Base-by-base conservation (phyloP, 805 yeast genomes). In the Hanseniaspora taiwanica region DNA sequence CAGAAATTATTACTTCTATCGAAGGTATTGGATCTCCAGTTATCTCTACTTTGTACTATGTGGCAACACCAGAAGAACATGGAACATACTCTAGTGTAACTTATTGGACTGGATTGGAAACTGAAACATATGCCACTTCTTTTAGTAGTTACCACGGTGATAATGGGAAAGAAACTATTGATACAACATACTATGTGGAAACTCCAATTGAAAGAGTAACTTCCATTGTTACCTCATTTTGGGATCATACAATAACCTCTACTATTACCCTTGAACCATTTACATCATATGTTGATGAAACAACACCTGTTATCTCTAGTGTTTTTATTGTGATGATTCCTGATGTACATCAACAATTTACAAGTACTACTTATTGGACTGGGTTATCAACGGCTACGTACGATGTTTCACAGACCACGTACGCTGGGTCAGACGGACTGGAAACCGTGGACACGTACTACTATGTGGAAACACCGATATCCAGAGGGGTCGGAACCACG, bases 281-380 rank as follows among this genome's bases (percentile, higher is more conserved):
- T n/a, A 39, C 42, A 13, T 9, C 6, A 19, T 27, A 20, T 21
- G 35, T 6, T 29, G 9, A 10, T 14, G 18, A 16, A 9, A n/a
- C 18, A 9, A n/a, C 38, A 18, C 38, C 43, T 9, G 29, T 23
- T 14, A 35, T 40, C 23, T 31, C 44, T 13, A 44, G 48, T 3
- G 21, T 48, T 24, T 47, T 44, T 40, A 37, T 29, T 27, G 46
- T 49, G 20, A 45, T 43, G 20, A 48, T 49, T 9, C 51, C 51
- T 21, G 42, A 39, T 14, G 37, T 39, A 10, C 27, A 40, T 23
- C 24, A 29, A 18, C 37, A 36, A 6, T n/a, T n/a, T 16, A 16
- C 18, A 10, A 16, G 16, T 16, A 29, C 33, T 5, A 16, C 16
- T 4, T 36, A 36, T 23, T 40, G 42, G 42, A 40, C 42, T 10